A percentile compares a stretch with the other conserved stretches of the same genome.
Conservation (phyloP, 805 yeast species). For the Monosporozyma aquatica region DNA sequence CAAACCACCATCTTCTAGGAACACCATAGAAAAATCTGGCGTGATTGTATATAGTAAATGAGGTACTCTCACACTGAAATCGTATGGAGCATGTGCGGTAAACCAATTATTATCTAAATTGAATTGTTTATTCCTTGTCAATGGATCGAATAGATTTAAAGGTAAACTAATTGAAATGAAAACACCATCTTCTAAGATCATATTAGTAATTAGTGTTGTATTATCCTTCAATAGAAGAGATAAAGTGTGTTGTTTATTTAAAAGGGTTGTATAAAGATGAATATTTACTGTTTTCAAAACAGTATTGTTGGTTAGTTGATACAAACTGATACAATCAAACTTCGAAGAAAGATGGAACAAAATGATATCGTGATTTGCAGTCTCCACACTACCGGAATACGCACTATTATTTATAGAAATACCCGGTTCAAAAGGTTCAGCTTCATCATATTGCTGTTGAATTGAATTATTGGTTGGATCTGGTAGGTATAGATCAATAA, state of each 20-base stretch:
- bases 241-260: conserved; percentile 21
- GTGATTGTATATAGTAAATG: conserved; percentile 42
- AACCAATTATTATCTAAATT: conserved; percentile 43
- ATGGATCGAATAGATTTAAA: conserved; percentile 14
- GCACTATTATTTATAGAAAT: conserved; percentile 9
- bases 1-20: conserved; percentile 72
- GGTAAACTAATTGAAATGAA: conserved; percentile 19
- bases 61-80: conserved; percentile 50
- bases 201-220: conserved; percentile 12
- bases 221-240: conserved; percentile 5
- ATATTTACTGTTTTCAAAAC: conserved; percentile 18
- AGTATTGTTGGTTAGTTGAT: conserved; percentile 15
- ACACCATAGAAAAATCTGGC: conserved; percentile 39
- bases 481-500: conserved; percentile 14
- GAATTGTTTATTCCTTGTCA: conserved; percentile 3
- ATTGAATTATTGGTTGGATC: neutral
- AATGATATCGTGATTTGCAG: conserved; percentile 16
- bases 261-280: conserved; percentile 19
- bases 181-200: conserved; percentile 23
- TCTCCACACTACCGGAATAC: conserved; percentile 16
- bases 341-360: conserved; percentile 22
- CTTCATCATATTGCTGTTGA: neutral
- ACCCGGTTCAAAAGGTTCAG: neutral
- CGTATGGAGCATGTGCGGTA: conserved; percentile 56
- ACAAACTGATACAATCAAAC: conserved; percentile 16